phyloP scores from a whole-genome alignment of 495 filamentous ascomycete species.

The Penicillium flavigenum region DNA sequence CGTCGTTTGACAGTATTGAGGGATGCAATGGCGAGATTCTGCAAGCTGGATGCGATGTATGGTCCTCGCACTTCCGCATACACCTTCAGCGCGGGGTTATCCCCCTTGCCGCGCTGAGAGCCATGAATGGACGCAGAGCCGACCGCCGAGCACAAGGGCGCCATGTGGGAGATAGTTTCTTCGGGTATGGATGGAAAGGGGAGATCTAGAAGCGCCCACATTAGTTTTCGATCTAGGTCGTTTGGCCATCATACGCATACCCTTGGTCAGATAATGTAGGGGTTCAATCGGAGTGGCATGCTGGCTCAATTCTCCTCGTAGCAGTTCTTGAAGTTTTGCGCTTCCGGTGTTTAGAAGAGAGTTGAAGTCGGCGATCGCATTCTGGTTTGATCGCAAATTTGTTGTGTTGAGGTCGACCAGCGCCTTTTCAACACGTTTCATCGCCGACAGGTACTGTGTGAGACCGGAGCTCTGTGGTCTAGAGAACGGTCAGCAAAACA shows the following conservation, averaged over 20 bases:
- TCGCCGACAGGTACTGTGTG: constrained; percentile 79
- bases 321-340: constrained; percentile 75
- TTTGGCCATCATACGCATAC: constrained; percentile 30
- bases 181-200: constrained; percentile 65
- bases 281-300: constrained; percentile 78
- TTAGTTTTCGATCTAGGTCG: background rate
- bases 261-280: constrained; percentile 89
- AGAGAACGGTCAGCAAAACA: constrained; percentile 19
- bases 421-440: constrained; percentile 83
- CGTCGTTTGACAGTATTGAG: constrained; percentile 84
- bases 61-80: constrained; percentile 84
- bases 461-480: constrained; percentile 78
- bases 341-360: constrained; percentile 74
- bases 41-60: constrained; percentile 74
- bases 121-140: constrained; percentile 51
- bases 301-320: constrained; percentile 72
- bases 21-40: constrained; percentile 83
- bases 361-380: constrained; percentile 77
- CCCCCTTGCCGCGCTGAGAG: constrained; percentile 48
- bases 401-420: constrained; percentile 76
- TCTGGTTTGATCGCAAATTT: constrained; percentile 87
- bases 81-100: constrained; percentile 65
- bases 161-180: constrained; percentile 57
- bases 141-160: constrained; percentile 57
- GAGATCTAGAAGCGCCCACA: constrained; percentile 45